A percentile compares a stretch with the other conserved stretches of the same genome.
These are phyloP conservation scores for Erucastrum elatum DNA, from an alignment of 345 rosid genomes.

Conservation along the genomic window DNA sequence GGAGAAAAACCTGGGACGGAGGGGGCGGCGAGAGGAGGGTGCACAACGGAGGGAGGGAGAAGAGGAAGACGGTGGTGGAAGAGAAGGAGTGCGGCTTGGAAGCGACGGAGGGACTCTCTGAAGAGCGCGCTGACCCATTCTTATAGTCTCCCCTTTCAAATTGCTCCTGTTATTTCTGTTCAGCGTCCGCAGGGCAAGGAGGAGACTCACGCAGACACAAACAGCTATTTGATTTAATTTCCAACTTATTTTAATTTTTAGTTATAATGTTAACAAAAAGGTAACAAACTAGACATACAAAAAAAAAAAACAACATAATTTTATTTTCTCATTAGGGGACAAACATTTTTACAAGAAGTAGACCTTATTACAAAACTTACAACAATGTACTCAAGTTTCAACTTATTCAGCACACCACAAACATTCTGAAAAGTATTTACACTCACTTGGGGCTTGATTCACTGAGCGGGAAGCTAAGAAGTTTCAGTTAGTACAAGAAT, in stretches of 20 bases:
- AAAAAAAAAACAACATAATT: neutral
- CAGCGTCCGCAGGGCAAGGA: slow-evolving; percentile 19
- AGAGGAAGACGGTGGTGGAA: slow-evolving; percentile 15
- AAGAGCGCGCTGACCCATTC: slow-evolving; percentile 44
- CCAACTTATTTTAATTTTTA: neutral
- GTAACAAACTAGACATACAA: neutral
- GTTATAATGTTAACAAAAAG: neutral
- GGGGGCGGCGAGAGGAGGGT: neutral
- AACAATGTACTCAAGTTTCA: neutral
- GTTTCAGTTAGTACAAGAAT: slow-evolving; percentile 62
- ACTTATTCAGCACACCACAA: neutral
- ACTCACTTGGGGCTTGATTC: neutral
- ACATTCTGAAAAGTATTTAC: slow-evolving; percentile 3
- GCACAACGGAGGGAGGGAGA: neutral
- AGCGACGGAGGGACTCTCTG: slow-evolving; percentile 39
- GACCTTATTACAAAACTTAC: slow-evolving; percentile 12
- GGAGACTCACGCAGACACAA: neutral
- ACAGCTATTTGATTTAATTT: neutral
- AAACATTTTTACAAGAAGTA: neutral
- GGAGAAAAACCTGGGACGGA: neutral
- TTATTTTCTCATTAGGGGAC: neutral
- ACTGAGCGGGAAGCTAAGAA: slow-evolving; percentile 3
- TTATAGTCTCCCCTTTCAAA: slow-evolving; percentile 22
- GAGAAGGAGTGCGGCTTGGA: slow-evolving; percentile 26
- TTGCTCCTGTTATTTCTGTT: slow-evolving; percentile 26